A percentile compares a stretch with the other conserved stretches of the same genome.
These are phyloP conservation scores for Chlorella variabilis DNA, from an alignment of 163 green algal genomes.

Conservation along the genomic window DNA sequence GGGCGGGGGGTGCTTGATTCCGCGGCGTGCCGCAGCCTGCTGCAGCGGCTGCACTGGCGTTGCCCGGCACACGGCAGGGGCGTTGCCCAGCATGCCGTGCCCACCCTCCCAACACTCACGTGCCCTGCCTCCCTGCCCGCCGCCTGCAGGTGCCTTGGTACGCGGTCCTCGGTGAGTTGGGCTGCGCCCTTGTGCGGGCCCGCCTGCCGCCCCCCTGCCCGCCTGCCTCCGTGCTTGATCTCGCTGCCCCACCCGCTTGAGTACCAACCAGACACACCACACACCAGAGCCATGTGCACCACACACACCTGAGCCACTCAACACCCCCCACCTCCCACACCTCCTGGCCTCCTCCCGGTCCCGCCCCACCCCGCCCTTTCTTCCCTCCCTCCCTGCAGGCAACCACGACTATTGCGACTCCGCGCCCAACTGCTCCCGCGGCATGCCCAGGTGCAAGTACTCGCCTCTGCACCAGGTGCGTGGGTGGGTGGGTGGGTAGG, in stretches of 20 bases:
- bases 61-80: too few species aligned
- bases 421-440: neutral
- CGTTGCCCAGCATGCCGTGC: too few species aligned
- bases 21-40: too few species aligned
- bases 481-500: neutral
- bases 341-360: neutral
- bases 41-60: too few species aligned
- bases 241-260: too few species aligned
- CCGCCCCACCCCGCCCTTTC: neutral
- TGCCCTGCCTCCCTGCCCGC: too few species aligned
- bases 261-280: too few species aligned
- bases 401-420: constrained; percentile 10
- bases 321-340: constrained; percentile 30
- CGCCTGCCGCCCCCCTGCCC: neutral
- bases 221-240: neutral
- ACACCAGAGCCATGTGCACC: too few species aligned
- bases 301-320: too few species aligned
- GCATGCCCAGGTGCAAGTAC: neutral
- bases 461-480: constrained; percentile 5
- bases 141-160: constrained; percentile 71
- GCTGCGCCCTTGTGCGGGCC: neutral
- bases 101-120: too few species aligned
- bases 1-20: too few species aligned
- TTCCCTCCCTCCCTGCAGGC: constrained; percentile 22
- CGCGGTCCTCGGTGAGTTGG: constrained; percentile 56